These are phyloP conservation scores for Cladophialophora immunda DNA, from an alignment of 2,329 filamentous ascomycete genomes.

Conservation along the genomic window DNA sequence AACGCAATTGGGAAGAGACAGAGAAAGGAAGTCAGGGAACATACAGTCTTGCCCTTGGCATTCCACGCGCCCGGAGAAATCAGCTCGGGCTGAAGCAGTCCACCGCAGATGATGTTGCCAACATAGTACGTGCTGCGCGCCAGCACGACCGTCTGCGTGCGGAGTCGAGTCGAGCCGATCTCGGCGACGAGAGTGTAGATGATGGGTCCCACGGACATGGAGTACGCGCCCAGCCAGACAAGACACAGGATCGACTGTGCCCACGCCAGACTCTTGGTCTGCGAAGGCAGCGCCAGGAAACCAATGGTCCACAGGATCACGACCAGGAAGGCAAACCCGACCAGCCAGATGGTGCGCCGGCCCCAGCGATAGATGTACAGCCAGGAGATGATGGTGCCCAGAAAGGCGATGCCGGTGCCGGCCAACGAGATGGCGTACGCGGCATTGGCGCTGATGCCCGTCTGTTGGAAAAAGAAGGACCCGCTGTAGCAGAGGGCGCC, in stretches of 20 bases:
- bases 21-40: background rate
- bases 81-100: slow-evolving; percentile 46
- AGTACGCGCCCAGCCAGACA: slow-evolving; percentile 56
- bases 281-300: slow-evolving; percentile 43
- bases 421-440: slow-evolving; percentile 67
- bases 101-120: slow-evolving; percentile 43
- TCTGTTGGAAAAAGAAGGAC: slow-evolving; percentile 56
- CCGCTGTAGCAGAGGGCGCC: slow-evolving; percentile 44
- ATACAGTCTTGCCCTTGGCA: slow-evolving; percentile 43
- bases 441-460: slow-evolving; percentile 59
- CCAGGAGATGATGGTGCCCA: slow-evolving; percentile 46
- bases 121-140: slow-evolving; percentile 62
- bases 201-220: slow-evolving; percentile 62
- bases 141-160: slow-evolving; percentile 63
- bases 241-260: slow-evolving; percentile 42
- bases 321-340: slow-evolving; percentile 45
- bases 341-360: slow-evolving; percentile 47
- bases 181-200: slow-evolving; percentile 65
- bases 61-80: slow-evolving; percentile 47
- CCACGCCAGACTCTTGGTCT: slow-evolving; percentile 46
- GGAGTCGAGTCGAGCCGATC: slow-evolving; percentile 62
- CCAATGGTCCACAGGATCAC: slow-evolving; percentile 45
- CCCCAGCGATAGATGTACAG: slow-evolving; percentile 46
- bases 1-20: background rate
- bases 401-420: slow-evolving; percentile 73